Base-by-base conservation (phyloP, 2,329 filamentous ascomycete genomes). In the Colletotrichum camelliae region DNA sequence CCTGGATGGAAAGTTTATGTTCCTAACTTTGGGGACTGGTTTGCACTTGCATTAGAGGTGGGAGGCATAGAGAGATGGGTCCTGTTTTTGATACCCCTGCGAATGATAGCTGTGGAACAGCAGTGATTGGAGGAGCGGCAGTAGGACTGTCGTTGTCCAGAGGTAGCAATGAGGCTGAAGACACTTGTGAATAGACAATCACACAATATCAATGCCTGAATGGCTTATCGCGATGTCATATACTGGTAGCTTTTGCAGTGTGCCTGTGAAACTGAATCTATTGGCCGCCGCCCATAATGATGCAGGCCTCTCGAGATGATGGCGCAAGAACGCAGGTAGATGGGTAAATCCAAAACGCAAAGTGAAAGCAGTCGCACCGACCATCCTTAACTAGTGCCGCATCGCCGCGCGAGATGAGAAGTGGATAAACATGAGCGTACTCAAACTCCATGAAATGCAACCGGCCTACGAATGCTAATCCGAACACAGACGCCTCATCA, bases 381-480 rank as follows among this genome's bases (percentile, higher is more conserved):
- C 27, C 57, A 27, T 37, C 57, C 39, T 31, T 16, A 62, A 52
- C 57, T 62, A 70, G 37, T 52, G 67, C 48, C 67, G 37, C 52
- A 52, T 62, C 67, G 67, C 57, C 57, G 67, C 67, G 37, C 67
- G 27, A 31, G 27, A 35, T 27, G 39, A 70, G 48, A 21, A 27
- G 33, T 62, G 29, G 8, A n/a, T 43, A 21, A 68, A 68, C 52
- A 60, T 29, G 31, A 27, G 21, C 31, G 37, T 62, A 33, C 67
- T 62, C 35, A 31, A 60, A 70, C 67, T 60, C 67, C 67, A 31
- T 62, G 35, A 52, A 70, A 70, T 69, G 67, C 67, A 70, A 35
- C 35, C 67, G n/a, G 29, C 67, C 57, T n/a, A 58, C 12, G 37
- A 62, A 70, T 62, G 67, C 67, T 62, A 21, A n/a, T 58, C 37